Percentiles rank a stretch among this genome's conserved stretches.
phyloP scores from a whole-genome alignment of 495 filamentous ascomycete species.

The Annulohypoxylon nitens region DNA sequence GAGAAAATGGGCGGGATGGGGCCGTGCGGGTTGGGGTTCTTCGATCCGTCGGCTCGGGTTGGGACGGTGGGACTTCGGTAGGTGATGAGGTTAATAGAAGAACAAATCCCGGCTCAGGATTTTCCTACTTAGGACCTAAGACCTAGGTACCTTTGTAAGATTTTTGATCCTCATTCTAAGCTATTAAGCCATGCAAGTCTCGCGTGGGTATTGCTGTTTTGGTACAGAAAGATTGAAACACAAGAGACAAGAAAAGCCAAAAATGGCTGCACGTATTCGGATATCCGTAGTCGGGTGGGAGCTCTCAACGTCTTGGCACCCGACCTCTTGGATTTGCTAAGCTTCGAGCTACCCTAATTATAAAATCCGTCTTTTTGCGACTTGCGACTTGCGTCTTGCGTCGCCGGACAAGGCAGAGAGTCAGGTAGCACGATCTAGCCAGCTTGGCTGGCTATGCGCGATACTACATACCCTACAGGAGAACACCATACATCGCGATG shows the following conservation, averaged over 20 bases:
- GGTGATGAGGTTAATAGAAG: slow-evolving; percentile 28
- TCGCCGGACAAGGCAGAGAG: slow-evolving; percentile 28
- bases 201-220: slow-evolving; percentile 25
- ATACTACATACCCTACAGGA: slow-evolving; percentile 31
- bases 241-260: background rate
- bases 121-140: slow-evolving; percentile 11
- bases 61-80: slow-evolving; percentile 39
- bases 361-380: slow-evolving; percentile 11
- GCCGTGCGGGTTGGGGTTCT: slow-evolving; percentile 39
- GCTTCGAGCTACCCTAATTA: slow-evolving; percentile 36
- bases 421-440: slow-evolving; percentile 37
- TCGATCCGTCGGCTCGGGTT: slow-evolving; percentile 45
- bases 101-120: slow-evolving; percentile 33
- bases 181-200: slow-evolving; percentile 15
- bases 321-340: slow-evolving; percentile 41
- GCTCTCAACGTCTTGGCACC: slow-evolving; percentile 38
- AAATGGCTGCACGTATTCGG: slow-evolving; percentile 21
- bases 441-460: slow-evolving; percentile 34
- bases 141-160: background rate
- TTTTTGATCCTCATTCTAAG: background rate
- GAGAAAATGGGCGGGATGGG: slow-evolving; percentile 25
- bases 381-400: slow-evolving; percentile 32
- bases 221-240: slow-evolving; percentile 16
- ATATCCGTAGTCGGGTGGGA: slow-evolving; percentile 40
- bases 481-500: slow-evolving; percentile 22